Percentiles rank a stretch among this genome's conserved stretches.
Evolutionary conservation across 805 yeast species (phyloP).

Genomic region (Candida koratica): DNA sequence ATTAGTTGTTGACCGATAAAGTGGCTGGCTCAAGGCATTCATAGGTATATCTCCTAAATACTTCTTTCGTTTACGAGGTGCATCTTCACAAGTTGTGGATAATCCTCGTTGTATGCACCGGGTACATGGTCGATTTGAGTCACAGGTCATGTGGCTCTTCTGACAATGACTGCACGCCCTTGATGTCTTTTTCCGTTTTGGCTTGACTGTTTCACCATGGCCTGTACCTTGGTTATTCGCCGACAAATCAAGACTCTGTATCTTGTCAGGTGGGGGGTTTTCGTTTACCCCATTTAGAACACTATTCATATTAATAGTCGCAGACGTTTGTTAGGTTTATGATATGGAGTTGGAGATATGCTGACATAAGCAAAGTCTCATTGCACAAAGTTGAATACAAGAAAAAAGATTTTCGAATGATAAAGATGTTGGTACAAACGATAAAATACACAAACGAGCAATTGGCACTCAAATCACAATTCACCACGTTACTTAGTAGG

Average conservation of each 20-base stretch:
- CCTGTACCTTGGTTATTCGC: too few species aligned
- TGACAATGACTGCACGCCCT: slow-evolving; percentile 92
- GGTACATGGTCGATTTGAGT: slow-evolving; percentile 74
- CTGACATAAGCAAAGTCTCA: neutral
- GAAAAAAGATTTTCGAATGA: slow-evolving; percentile 9
- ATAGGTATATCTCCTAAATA: slow-evolving; percentile 61
- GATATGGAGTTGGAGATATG: neutral
- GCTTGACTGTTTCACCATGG: slow-evolving; percentile 3
- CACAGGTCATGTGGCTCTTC: slow-evolving; percentile 89
- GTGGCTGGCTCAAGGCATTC: slow-evolving; percentile 10
- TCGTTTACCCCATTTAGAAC: slow-evolving; percentile 1
- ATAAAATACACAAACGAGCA: slow-evolving; percentile 38
- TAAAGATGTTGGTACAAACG: slow-evolving; percentile 11
- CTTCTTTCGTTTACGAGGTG: slow-evolving; percentile 82
- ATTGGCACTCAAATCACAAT: slow-evolving; percentile 73
- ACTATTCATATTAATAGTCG: slow-evolving; percentile 5
- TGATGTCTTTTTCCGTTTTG: slow-evolving; percentile 57
- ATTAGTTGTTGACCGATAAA: slow-evolving; percentile 3
- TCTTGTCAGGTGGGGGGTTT: too few species aligned
- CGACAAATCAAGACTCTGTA: too few species aligned
- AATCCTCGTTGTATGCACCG: slow-evolving; percentile 72
- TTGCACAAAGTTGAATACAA: neutral
- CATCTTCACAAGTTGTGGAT: slow-evolving; percentile 73
- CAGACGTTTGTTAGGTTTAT: neutral
- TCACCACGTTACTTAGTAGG: slow-evolving; percentile 67